These are phyloP conservation scores for Pinus tabuliformis DNA, from an alignment of 75 land plant species.

Conservation along the genomic window DNA sequence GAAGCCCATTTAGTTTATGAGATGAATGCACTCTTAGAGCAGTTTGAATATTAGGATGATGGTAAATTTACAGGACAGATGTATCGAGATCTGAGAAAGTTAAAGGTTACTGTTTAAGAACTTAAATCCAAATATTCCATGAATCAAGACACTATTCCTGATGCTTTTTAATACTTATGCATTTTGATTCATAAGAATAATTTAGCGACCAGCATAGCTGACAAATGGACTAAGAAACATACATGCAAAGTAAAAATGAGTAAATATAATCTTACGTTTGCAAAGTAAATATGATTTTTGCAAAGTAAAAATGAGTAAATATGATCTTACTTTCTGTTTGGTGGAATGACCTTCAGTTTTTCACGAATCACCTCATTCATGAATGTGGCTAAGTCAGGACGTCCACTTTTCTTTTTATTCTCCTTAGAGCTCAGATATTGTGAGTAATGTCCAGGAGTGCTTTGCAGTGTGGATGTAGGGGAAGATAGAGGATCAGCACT, in stretches of 20 bases:
- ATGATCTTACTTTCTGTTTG: background rate
- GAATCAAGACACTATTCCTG: background rate
- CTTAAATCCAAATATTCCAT: background rate
- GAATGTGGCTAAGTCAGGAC: slow-evolving; percentile 24
- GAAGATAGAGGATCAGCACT: slow-evolving; percentile 19
- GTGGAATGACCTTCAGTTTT: slow-evolving; percentile 74
- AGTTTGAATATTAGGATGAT: background rate
- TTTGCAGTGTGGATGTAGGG: slow-evolving; percentile 1
- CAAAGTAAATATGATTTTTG: no score
- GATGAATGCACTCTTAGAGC: background rate
- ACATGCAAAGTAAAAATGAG: background rate
- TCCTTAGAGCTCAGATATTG: slow-evolving; percentile 27
- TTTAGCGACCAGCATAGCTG: background rate
- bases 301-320: no score
- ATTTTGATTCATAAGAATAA: background rate
- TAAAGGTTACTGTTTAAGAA: background rate
- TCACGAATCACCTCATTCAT: slow-evolving; percentile 71
- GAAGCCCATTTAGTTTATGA: slow-evolving; percentile 1
- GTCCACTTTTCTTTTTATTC: background rate
- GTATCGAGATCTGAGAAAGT: background rate
- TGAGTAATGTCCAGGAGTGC: slow-evolving; percentile 12
- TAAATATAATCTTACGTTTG: no score
- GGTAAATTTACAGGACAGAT: background rate
- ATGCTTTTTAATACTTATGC: background rate
- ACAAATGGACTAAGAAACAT: background rate